These are phyloP conservation scores for Sedum album DNA, from an alignment of 164 flowering plant species.

Conservation along the genomic window DNA sequence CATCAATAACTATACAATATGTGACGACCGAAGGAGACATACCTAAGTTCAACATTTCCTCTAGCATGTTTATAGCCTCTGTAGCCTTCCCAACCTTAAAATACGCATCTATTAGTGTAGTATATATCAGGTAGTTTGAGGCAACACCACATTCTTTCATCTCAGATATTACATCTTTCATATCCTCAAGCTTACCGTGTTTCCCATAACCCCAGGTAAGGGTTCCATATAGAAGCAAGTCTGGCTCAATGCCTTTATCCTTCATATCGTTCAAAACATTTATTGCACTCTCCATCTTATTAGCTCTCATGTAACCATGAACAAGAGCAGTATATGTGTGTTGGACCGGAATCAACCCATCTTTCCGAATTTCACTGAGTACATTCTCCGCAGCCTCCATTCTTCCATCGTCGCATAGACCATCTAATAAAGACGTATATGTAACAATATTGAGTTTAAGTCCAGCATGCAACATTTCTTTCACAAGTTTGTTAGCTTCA, in stretches of 20 bases:
- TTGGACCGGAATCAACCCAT: conserved; percentile 45
- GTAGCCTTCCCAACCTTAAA: conserved; percentile 50
- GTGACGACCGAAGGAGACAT: conserved; percentile 53
- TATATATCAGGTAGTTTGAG: conserved; percentile 46
- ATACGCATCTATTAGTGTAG: conserved; percentile 60
- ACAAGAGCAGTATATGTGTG: conserved; percentile 53
- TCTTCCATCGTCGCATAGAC: conserved; percentile 53
- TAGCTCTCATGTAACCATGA: conserved; percentile 57
- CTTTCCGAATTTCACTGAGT: conserved; percentile 35
- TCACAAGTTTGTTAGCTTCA: conserved; percentile 49
- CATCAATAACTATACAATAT: conserved; percentile 60
- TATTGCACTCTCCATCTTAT: conserved; percentile 37
- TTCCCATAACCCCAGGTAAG: conserved; percentile 67
- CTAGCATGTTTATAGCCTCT: conserved; percentile 47
- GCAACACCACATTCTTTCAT: conserved; percentile 38
- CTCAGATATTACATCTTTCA: conserved; percentile 33
- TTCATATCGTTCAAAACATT: conserved; percentile 43
- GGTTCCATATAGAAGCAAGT: conserved; percentile 52
- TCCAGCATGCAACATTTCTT: conserved; percentile 58
- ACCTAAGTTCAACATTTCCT: conserved; percentile 50
- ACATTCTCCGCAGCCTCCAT: conserved; percentile 60
- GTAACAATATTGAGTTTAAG: conserved; percentile 51
- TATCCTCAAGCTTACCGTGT: conserved; percentile 47
- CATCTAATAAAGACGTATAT: conserved; percentile 64
- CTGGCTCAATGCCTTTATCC: conserved; percentile 34